Percentiles rank a stretch among this genome's conserved stretches.
These are phyloP conservation scores for Corynespora cassiicola DNA, from an alignment of 2,329 filamentous ascomycete genomes.

Conservation along the genomic window DNA sequence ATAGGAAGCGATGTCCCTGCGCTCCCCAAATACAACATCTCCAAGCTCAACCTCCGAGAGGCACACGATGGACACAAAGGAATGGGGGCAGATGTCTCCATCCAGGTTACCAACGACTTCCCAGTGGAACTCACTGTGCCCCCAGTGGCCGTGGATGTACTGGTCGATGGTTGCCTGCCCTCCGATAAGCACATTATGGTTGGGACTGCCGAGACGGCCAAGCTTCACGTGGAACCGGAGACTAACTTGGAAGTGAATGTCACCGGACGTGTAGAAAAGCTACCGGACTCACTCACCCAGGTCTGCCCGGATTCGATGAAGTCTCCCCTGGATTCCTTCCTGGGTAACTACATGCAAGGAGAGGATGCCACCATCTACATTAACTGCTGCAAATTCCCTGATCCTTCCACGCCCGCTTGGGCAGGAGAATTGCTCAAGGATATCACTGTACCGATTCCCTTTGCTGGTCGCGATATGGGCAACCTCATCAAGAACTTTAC, in stretches of 20 bases:
- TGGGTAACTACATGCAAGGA: conserved; percentile 83
- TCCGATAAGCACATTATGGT: conserved; percentile 78
- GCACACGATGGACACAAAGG: conserved; percentile 63
- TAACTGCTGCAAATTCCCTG: conserved; percentile 74
- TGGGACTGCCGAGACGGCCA: conserved; percentile 74
- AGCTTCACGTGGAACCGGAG: conserved; percentile 71
- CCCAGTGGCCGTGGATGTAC: conserved; percentile 80
- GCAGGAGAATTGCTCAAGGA: conserved; percentile 79
- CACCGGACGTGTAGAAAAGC: conserved; percentile 72
- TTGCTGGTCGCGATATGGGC: conserved; percentile 82
- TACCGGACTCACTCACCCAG: conserved; percentile 75
- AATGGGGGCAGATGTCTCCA: conserved; percentile 80
- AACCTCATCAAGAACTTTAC: conserved; percentile 88
- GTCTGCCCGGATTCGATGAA: conserved; percentile 77
- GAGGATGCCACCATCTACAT: conserved; percentile 81
- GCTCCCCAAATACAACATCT: conserved; percentile 83
- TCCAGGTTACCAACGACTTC: conserved; percentile 77
- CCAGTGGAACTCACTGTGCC: conserved; percentile 80
- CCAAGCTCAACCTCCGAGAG: conserved; percentile 80
- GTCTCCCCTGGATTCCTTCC: conserved; percentile 83
- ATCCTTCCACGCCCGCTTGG: conserved; percentile 78
- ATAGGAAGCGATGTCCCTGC: conserved; percentile 70
- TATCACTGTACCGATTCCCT: conserved; percentile 82
- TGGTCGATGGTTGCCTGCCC: conserved; percentile 80
- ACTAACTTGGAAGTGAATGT: conserved; percentile 73